Percentiles rank a stretch among this genome's conserved stretches.
phyloP scores from a whole-genome alignment of 192 early-diverging fungal species.

The Mortierella alpina region DNA sequence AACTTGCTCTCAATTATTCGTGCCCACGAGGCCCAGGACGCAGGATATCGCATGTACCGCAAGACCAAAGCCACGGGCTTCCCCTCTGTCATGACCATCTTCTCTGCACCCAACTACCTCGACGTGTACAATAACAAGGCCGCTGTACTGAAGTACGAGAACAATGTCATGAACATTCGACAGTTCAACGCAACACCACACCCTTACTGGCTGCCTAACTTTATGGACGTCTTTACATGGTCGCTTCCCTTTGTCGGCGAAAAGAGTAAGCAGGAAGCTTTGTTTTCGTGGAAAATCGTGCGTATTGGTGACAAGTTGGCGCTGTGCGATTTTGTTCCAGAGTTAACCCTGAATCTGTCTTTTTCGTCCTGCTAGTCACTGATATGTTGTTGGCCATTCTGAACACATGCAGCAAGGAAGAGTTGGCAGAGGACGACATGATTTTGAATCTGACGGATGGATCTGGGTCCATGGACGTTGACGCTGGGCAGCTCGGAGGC shows the following conservation, averaged over 20 bases:
- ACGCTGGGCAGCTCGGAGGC: conserved; percentile 19
- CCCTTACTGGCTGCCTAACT: conserved; percentile 99
- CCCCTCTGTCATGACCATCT: conserved; percentile 97
- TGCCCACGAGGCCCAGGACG: conserved; percentile 97
- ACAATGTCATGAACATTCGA: conserved; percentile 99
- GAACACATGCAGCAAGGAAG: conserved; percentile 96
- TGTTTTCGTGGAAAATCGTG: not conserved
- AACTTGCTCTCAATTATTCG: conserved; percentile 94
- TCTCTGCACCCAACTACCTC: conserved; percentile 98
- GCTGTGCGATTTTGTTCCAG: not conserved
- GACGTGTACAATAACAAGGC: conserved; percentile 99
- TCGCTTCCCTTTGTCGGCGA: conserved; percentile 97
- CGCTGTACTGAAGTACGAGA: conserved; percentile 97
- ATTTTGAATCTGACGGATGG: conserved; percentile 32
- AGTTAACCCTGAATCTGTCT: not conserved
- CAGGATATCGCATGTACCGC: conserved; percentile 96
- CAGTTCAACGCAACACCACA: conserved; percentile 91
- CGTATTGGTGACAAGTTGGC: not conserved
- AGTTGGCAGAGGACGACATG: conserved; percentile 77
- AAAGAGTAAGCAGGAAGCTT: conserved; percentile 74
- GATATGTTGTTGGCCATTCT: conserved; percentile 96
- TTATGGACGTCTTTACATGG: conserved; percentile 99
- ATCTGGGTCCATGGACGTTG: conserved; percentile 33
- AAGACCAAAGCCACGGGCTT: conserved; percentile 94
- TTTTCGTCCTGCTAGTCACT: conserved; percentile 72